A percentile compares a stretch with the other conserved stretches of the same genome.
Evolutionary conservation across 148 eudicot species (phyloP).

Genomic region (Arbutus unedo): DNA sequence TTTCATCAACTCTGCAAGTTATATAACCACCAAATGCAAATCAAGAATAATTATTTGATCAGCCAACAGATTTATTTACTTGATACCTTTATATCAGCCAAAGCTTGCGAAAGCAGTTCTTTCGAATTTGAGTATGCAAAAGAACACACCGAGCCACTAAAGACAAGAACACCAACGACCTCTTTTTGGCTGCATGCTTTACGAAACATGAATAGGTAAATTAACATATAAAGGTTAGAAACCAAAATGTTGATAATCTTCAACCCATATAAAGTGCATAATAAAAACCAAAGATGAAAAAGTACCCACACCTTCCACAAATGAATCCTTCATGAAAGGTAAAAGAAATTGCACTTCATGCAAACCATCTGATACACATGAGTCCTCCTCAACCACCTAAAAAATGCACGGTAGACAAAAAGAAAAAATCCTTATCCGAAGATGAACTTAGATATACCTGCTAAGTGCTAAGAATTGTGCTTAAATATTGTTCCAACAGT

Average conservation of each 20-base stretch:
- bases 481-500: not conserved
- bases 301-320: slow-evolving; percentile 56
- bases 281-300: slow-evolving; percentile 2
- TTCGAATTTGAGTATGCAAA: slow-evolving; percentile 76
- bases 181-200: slow-evolving; percentile 78
- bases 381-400: slow-evolving; percentile 62
- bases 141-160: slow-evolving; percentile 73
- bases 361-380: slow-evolving; percentile 44
- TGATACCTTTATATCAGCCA: slow-evolving; percentile 84
- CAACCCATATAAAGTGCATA: not conserved
- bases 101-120: slow-evolving; percentile 87
- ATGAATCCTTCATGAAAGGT: slow-evolving; percentile 67
- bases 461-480: not conserved
- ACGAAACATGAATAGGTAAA: slow-evolving; percentile 24
- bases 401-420: not conserved
- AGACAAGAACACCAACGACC: slow-evolving; percentile 63
- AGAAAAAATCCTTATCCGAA: not conserved
- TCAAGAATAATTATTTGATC: not conserved
- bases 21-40: not conserved
- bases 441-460: not conserved
- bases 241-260: not conserved
- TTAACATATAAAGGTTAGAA: slow-evolving; percentile 5
- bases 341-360: slow-evolving; percentile 88
- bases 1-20: not conserved
- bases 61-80: not conserved